Evolutionary conservation across 139 green algal genomes (phyloP), one percentile per base, ranked within the genome.

Genomic region (Chlorella sp.): DNA sequence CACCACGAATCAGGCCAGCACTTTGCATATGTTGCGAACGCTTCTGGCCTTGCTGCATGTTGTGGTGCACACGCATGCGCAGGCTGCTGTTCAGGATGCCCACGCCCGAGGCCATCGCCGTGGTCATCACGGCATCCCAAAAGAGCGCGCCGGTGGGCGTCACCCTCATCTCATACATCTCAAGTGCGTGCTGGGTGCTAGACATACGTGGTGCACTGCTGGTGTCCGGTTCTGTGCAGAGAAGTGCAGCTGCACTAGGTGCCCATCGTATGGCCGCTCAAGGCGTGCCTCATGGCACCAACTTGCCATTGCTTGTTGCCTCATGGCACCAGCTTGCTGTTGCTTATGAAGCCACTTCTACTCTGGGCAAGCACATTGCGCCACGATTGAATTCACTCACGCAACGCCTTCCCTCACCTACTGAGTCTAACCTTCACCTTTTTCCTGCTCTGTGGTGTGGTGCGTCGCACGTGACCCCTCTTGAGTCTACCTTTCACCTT

Each of bases 61-160:
- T 55, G 42, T 55, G 42, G 42, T 17, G 10, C 42, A 55, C 17
- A 17, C 42, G 17, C 17, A 55, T 55, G 42, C 42, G 10, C 67
- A 73, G 67, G 34, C 5, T 63, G 67, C 5, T 74, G 14, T 66
- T 74, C 69, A 65, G 31, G 3, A 68, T 77, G 33, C 62, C 59
- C 1, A 35, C 62, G 17, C n/a, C 63, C 2, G 79, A 85, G 62
- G 55, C 71, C 22, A 60, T 79, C 24, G 61, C 79, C 0, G 42
- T 77, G 14, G 49, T 78, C 42, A 73, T 81, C 30, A 76, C 76
- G 65, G 35, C 71, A 1, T 62, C 50, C 4, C 79, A 85, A 62
- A 85, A 85, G 67, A 74, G 35, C 23, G 66, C 76, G 3, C 79
- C 79, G 1, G 76, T 85, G 32, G 76, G 74, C 0, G 61, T 85